phyloP scores from a whole-genome alignment of 176 grass and related monocot genomes.

The Ensete ventricosum region DNA sequence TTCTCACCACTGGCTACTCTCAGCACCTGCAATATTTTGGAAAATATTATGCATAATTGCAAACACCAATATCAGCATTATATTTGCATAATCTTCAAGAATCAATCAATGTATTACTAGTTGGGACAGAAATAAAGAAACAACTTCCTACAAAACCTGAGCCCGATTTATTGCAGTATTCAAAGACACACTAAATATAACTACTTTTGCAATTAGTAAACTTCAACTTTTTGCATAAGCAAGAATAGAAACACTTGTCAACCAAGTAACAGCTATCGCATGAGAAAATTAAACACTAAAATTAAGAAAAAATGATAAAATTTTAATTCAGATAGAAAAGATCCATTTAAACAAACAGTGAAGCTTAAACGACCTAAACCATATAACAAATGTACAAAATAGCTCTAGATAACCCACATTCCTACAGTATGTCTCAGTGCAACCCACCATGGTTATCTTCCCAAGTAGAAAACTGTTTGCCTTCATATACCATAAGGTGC shows the following conservation, averaged over 20 bases:
- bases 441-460: not conserved
- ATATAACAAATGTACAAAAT: not conserved
- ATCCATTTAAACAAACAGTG: not conserved
- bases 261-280: not conserved
- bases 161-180: no score
- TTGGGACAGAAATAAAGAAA: not conserved
- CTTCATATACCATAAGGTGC: not conserved
- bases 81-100: not conserved
- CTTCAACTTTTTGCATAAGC: not conserved
- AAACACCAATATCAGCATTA: not conserved
- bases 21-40: conserved; percentile 45
- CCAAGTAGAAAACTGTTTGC: not conserved
- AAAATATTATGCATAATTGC: not conserved
- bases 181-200: no score
- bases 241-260: not conserved
- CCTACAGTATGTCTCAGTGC: not conserved
- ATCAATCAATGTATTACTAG: not conserved
- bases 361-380: not conserved
- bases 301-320: not conserved
- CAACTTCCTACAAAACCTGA: not conserved
- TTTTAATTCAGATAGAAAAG: not conserved
- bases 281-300: not conserved
- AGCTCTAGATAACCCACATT: not conserved
- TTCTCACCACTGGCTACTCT: conserved; percentile 69
- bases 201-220: not conserved